Base-by-base conservation (phyloP, 176 grass and related monocot genomes). In the Eragrostis nindensis region DNA sequence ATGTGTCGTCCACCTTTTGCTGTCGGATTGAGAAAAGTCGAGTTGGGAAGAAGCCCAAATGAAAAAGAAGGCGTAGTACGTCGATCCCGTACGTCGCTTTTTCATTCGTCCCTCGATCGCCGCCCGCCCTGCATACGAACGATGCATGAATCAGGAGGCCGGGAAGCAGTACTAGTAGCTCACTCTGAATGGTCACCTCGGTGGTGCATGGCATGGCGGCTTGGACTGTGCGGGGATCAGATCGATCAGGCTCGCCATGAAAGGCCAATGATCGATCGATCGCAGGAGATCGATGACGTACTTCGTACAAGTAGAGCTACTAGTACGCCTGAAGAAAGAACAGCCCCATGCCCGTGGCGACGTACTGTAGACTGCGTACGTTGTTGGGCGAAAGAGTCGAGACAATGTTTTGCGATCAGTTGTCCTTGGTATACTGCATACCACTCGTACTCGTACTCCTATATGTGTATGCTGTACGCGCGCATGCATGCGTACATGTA, bases 161-260 rank as follows among this genome's bases (percentile, higher is more conserved):
- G 41, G n/a, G 64, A 32, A 21, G 7, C 17, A 66, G 15, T 17
- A 16, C 5, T 30, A 16, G 10, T 50, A 13, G 16, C 48, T 16
- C 16, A 4, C 21, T 45, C 56, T 63, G 69, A 80, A 66, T 46
- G 38, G 76, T 74, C 83, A 80, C 76, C 68, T 80, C 76, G 68
- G 57, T 75, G 61, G n/a, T n/a, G n/a, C n/a, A n/a, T n/a, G n/a
- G n/a, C n/a, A n/a, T n/a, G n/a, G n/a, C n/a, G n/a, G 32, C 12
- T 17, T 42, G 8, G 6, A 73, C 67, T 86, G 59, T 80, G 44
- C 8, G 13, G 54, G 4, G 47, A 24, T 41, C 81, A 30, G 46
- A 8, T 38, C 32, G 32, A 36, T 36, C 32, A 36, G 49, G 18
- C 44, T 69, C 54, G 76, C 30, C 24, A 38, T 22, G 15, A 41